Evolutionary conservation across 2,329 filamentous ascomycete genomes (phyloP).

Genomic region (Fusarium veterinarium): DNA sequence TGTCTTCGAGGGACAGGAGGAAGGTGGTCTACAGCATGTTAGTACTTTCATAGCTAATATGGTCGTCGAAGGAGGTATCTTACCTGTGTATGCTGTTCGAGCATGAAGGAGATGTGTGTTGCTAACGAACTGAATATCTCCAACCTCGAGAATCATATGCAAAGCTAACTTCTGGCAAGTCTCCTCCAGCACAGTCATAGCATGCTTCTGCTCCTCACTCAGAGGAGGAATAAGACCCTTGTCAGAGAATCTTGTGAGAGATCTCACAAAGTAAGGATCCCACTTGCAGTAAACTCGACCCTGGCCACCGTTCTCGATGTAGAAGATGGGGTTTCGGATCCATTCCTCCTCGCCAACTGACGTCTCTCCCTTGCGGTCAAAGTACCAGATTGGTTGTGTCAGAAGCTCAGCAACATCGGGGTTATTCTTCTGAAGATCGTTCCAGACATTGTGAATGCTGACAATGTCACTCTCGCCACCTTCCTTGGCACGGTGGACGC

Average conservation of each 20-base stretch:
- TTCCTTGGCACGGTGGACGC: constrained; percentile 80
- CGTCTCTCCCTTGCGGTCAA: constrained; percentile 89
- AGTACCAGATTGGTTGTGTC: constrained; percentile 87
- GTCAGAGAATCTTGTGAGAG: constrained; percentile 79
- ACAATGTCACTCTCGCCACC: constrained; percentile 88
- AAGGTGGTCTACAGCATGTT: constrained; percentile 57
- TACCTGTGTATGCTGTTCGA: constrained; percentile 76
- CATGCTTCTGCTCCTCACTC: constrained; percentile 74
- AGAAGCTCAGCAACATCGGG: constrained; percentile 83
- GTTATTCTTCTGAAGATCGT: constrained; percentile 77
- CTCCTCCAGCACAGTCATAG: constrained; percentile 71
- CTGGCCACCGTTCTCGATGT: constrained; percentile 75
- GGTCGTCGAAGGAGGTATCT: background rate
- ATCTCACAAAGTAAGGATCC: constrained; percentile 89
- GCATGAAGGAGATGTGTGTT: constrained; percentile 87
- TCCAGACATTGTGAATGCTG: constrained; percentile 84
- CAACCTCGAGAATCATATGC: constrained; percentile 88
- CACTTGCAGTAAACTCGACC: constrained; percentile 73
- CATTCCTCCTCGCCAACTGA: constrained; percentile 80
- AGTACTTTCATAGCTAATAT: background rate
- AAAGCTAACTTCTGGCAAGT: constrained; percentile 78
- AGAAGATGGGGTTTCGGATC: constrained; percentile 78
- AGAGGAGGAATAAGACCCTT: constrained; percentile 78
- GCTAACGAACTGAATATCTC: constrained; percentile 87
- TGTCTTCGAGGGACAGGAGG: constrained; percentile 79